A percentile compares a stretch with the other conserved stretches of the same genome.
phyloP scores from a whole-genome alignment of 129 eudicot species.

The Logfia minima region DNA sequence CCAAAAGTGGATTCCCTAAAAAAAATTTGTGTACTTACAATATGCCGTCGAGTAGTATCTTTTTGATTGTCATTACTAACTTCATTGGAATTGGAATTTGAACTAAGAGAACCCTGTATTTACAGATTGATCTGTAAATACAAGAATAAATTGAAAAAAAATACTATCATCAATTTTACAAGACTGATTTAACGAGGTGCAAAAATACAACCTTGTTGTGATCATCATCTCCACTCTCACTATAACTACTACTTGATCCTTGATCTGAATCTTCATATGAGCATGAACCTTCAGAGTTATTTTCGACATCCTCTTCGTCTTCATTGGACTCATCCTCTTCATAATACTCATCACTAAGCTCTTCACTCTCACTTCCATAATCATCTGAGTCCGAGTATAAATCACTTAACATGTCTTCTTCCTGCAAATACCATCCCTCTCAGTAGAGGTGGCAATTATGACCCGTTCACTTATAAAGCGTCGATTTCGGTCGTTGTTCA shows the following conservation, averaged over 20 bases:
- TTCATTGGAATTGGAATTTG: neutral
- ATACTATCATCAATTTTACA: neutral
- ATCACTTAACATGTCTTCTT: constrained; percentile 57
- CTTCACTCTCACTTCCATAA: constrained; percentile 80
- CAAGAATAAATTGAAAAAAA: neutral
- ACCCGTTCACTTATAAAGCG: neutral
- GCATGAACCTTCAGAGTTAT: constrained; percentile 44
- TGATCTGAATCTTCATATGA: constrained; percentile 51
- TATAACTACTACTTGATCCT: constrained; percentile 45
- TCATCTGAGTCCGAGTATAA: constrained; percentile 82
- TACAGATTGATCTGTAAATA: neutral
- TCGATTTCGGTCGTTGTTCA: neutral
- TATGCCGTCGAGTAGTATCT: constrained; percentile 12
- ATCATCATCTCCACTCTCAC: constrained; percentile 51
- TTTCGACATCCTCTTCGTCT: constrained; percentile 40
- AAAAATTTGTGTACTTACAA: constrained; percentile 14
- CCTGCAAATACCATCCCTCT: constrained; percentile 48
- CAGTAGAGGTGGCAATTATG: neutral
- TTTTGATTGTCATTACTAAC: constrained; percentile 7
- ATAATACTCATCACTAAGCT: constrained; percentile 61
- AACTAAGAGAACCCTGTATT: constrained; percentile 25
- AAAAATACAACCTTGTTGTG: constrained; percentile 50
- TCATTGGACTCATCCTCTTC: constrained; percentile 55
- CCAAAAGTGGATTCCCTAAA: neutral
- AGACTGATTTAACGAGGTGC: neutral